Conservation (phyloP, 805 yeast genomes). For the Debaryomyces tyrocola region DNA sequence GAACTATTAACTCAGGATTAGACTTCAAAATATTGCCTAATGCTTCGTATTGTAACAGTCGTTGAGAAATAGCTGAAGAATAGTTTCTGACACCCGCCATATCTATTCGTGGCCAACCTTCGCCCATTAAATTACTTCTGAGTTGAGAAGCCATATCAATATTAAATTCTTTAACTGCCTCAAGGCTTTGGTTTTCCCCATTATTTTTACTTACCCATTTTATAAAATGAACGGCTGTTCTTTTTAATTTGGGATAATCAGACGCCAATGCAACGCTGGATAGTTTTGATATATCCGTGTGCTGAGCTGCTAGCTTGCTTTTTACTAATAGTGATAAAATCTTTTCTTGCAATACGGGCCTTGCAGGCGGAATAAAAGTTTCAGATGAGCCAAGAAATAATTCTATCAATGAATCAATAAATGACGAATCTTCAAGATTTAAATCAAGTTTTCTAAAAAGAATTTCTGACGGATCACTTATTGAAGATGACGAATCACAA, state of each 20-base stretch:
- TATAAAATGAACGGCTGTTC: constrained; percentile 60
- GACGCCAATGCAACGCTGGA: constrained; percentile 63
- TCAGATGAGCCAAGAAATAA: constrained; percentile 53
- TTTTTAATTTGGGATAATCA: constrained; percentile 50
- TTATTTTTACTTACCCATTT: constrained; percentile 47
- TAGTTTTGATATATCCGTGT: constrained; percentile 44
- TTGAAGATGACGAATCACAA: constrained; percentile 54
- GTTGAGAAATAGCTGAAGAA: constrained; percentile 38
- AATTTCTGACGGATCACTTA: constrained; percentile 56
- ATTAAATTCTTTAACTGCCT: constrained; percentile 27
- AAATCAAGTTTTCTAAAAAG: constrained; percentile 48
- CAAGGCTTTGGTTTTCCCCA: background rate
- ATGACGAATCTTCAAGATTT: constrained; percentile 49
- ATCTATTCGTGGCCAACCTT: constrained; percentile 60
- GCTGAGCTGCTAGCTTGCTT: constrained; percentile 52
- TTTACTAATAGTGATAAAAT: constrained; percentile 51
- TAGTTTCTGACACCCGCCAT: constrained; percentile 34
- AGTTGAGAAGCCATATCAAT: constrained; percentile 51
- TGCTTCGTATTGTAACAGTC: constrained; percentile 75
- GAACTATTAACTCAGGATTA: constrained; percentile 38
- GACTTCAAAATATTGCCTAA: constrained; percentile 63
- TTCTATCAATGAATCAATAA: constrained; percentile 44
- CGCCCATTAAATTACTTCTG: constrained; percentile 50
- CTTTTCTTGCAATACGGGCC: constrained; percentile 52
- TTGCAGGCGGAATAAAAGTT: constrained; percentile 51